Conservation (phyloP, 768 basidiomycete species). For the Podaxis mareebaensis region DNA sequence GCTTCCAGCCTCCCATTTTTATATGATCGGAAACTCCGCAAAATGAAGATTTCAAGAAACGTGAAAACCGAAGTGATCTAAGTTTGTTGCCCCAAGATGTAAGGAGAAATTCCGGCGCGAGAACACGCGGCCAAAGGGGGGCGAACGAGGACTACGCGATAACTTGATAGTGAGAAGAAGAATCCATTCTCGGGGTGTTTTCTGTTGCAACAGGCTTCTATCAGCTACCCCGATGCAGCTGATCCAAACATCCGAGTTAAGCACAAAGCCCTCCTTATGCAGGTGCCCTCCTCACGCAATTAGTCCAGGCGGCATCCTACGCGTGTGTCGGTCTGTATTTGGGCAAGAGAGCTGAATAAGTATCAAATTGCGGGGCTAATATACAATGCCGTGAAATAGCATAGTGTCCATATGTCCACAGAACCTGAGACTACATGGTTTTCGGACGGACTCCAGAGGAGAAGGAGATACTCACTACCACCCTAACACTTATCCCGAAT, state of each 20-base stretch:
- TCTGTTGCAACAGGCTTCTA: neutral
- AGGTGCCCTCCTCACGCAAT: neutral
- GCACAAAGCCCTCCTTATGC: neutral
- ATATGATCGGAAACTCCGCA: neutral
- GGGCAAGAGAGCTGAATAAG: neutral
- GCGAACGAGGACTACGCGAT: neutral
- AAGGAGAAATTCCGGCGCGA: constrained; percentile 10
- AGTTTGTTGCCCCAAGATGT: neutral
- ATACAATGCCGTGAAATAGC: constrained; percentile 10
- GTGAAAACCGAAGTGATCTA: neutral
- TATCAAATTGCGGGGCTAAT: neutral
- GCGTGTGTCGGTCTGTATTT: neutral
- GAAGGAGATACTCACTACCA: constrained; percentile 1
- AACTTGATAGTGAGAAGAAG: constrained; percentile 6
- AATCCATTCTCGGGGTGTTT: neutral
- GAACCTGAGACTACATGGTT: neutral
- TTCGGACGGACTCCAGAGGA: neutral
- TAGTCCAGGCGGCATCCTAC: neutral
- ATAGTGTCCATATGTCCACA: neutral
- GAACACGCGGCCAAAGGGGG: constrained; percentile 5
- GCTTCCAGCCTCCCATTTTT: neutral
- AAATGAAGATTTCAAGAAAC: neutral
- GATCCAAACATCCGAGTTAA: constrained; percentile 1
- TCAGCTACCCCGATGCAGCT: neutral
- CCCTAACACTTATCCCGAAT: constrained; percentile 1